These are phyloP conservation scores for Collybia sordida DNA, from an alignment of 768 basidiomycete genomes.

Conservation along the genomic window DNA sequence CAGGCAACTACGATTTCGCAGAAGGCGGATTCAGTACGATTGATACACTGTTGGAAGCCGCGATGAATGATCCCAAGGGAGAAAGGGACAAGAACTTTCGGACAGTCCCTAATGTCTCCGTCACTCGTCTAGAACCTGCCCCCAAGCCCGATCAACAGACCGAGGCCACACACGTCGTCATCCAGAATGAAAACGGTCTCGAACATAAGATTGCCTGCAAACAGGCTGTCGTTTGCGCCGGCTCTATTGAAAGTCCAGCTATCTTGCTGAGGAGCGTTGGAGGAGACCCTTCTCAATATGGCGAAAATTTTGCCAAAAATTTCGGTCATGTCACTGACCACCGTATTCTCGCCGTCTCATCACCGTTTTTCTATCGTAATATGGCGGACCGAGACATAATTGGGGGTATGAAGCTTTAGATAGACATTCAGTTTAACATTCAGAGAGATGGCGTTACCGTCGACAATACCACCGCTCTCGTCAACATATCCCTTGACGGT, in stretches of 20 bases:
- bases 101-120: constrained; percentile 20
- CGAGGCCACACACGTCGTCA: constrained; percentile 2
- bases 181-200: constrained; percentile 2
- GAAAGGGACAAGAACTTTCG: constrained; percentile 2
- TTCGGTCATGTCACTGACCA: constrained; percentile 23
- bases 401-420: constrained; percentile 25
- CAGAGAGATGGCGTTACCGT: no score
- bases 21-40: constrained; percentile 22
- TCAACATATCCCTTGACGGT: constrained; percentile 21
- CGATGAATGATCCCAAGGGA: constrained; percentile 18
- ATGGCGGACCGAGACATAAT: constrained; percentile 7
- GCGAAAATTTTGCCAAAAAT: constrained; percentile 1
- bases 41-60: constrained; percentile 24
- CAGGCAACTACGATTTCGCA: constrained; percentile 23
- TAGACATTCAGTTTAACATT: constrained; percentile 5
- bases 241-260: constrained; percentile 17
- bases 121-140: constrained; percentile 5
- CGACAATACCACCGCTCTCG: constrained; percentile 18
- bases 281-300: background rate
- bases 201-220: constrained; percentile 3
- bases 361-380: constrained; percentile 16
- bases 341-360: constrained; percentile 16
- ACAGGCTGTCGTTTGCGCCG: constrained; percentile 14
- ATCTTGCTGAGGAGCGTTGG: constrained; percentile 22
- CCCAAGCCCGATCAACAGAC: background rate